Evolutionary conservation across 2,329 filamentous ascomycete genomes (phyloP).

Genomic region (Aspergillus transmontanensis): DNA sequence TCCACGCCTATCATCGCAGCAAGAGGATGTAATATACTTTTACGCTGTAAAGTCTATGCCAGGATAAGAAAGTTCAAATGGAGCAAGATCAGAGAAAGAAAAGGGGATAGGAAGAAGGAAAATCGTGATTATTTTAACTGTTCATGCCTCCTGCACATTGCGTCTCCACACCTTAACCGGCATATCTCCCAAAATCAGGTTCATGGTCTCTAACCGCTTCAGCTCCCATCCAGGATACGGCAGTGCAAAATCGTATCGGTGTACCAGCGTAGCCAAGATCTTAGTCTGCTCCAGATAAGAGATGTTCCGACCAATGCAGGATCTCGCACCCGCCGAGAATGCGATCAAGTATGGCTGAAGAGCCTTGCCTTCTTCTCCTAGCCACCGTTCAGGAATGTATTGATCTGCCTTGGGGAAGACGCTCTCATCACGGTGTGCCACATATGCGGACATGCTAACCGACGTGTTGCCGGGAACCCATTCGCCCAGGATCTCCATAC

Average conservation of each 20-base stretch:
- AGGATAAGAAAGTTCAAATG: background rate
- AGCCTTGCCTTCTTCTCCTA: constrained; percentile 43
- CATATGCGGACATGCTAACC: constrained; percentile 46
- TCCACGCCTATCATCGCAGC: background rate
- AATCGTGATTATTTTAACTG: constrained; percentile 10
- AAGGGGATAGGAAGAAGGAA: background rate
- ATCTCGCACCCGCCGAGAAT: constrained; percentile 44
- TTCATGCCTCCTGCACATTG: constrained; percentile 5
- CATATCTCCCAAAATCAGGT: constrained; percentile 35
- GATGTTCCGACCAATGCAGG: constrained; percentile 48
- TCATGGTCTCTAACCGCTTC: constrained; percentile 32
- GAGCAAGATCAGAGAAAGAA: background rate
- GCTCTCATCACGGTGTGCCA: constrained; percentile 41
- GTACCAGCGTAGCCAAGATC: constrained; percentile 42
- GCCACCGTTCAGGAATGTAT: constrained; percentile 47
- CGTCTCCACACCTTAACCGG: constrained; percentile 36
- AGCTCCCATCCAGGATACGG: constrained; percentile 28
- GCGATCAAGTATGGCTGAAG: constrained; percentile 44
- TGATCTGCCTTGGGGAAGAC: constrained; percentile 43
- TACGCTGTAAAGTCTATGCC: constrained; percentile 1
- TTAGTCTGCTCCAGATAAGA: constrained; percentile 55
- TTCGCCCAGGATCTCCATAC: constrained; percentile 47
- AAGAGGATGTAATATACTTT: background rate
- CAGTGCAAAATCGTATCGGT: constrained; percentile 35
- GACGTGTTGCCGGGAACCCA: constrained; percentile 49